A percentile compares a stretch with the other conserved stretches of the same genome.
Evolutionary conservation across 129 eudicot species (phyloP).

Genomic region (Saussurea involucrata): DNA sequence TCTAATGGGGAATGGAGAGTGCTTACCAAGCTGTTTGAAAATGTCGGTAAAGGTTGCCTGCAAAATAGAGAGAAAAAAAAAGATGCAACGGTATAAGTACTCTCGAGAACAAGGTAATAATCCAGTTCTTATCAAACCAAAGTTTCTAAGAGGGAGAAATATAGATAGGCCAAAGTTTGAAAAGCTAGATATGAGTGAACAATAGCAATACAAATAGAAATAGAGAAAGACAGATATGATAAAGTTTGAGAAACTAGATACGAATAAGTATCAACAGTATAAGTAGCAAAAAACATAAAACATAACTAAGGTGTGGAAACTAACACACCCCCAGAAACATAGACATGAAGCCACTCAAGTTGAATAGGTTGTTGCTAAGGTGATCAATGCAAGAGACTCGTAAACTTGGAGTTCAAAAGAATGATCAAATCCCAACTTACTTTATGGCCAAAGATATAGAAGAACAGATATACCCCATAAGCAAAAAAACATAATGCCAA

Average conservation of each 20-base stretch:
- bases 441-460: not conserved
- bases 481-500: too few species aligned
- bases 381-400: not conserved
- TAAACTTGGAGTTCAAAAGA: not conserved
- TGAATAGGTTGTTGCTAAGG: not conserved
- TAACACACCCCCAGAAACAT: too few species aligned
- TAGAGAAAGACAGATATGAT: too few species aligned
- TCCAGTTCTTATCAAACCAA: not conserved
- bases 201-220: too few species aligned
- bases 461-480: not conserved
- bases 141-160: too few species aligned
- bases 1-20: not conserved
- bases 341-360: not conserved
- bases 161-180: too few species aligned
- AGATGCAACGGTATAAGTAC: constrained; percentile 1
- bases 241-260: too few species aligned
- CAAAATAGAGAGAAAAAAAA: constrained; percentile 33
- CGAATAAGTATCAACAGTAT: too few species aligned
- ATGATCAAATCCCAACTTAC: not conserved
- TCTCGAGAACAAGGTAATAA: not conserved
- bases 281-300: too few species aligned
- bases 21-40: constrained; percentile 76
- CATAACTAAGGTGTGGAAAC: too few species aligned
- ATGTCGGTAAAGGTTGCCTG: constrained; percentile 97
- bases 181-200: too few species aligned